Percentiles rank a stretch among this genome's conserved stretches.
phyloP scores from a whole-genome alignment of 2,329 filamentous ascomycete species.

The Hypomyces rosellus region DNA sequence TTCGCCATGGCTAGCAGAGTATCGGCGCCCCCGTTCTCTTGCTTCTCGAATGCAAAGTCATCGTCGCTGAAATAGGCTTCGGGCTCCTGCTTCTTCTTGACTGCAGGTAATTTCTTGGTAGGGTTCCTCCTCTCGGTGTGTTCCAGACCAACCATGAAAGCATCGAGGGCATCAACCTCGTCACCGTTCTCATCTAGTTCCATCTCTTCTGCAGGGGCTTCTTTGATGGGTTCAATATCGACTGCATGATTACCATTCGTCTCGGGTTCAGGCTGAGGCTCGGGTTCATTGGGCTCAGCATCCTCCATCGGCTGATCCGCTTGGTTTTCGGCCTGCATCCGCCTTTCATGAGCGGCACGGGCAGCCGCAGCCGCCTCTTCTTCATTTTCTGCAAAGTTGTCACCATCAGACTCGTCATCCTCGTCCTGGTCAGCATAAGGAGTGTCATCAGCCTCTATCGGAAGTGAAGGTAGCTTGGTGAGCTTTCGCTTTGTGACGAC shows the following conservation, averaged over 20 bases:
- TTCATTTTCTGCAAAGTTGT: slow-evolving; percentile 74
- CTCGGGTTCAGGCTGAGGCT: slow-evolving; percentile 1
- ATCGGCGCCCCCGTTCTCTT: slow-evolving; percentile 41
- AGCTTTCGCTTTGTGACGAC: slow-evolving; percentile 82
- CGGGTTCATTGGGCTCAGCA: slow-evolving; percentile 20
- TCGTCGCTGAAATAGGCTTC: slow-evolving; percentile 87
- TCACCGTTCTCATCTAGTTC: slow-evolving; percentile 53
- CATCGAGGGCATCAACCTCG: slow-evolving; percentile 80
- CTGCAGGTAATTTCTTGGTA: slow-evolving; percentile 23
- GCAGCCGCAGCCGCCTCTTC: slow-evolving; percentile 84
- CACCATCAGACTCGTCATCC: slow-evolving; percentile 67
- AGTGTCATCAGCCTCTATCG: slow-evolving; percentile 57
- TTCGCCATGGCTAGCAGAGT: slow-evolving; percentile 47
- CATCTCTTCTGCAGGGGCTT: slow-evolving; percentile 39
- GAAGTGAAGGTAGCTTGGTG: slow-evolving; percentile 77
- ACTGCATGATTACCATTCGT: slow-evolving; percentile 11
- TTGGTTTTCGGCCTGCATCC: slow-evolving; percentile 48
- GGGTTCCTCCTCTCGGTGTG: slow-evolving; percentile 41
- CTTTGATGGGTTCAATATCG: not conserved
- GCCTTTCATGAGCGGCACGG: slow-evolving; percentile 76
- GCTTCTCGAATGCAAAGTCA: slow-evolving; percentile 53
- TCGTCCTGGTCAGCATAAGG: slow-evolving; percentile 58
- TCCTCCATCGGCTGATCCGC: slow-evolving; percentile 32
- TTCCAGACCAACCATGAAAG: slow-evolving; percentile 79
- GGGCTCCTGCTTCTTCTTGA: slow-evolving; percentile 58